These are phyloP conservation scores for Botrytis porri DNA, from an alignment of 2,329 filamentous ascomycete species.

Conservation along the genomic window DNA sequence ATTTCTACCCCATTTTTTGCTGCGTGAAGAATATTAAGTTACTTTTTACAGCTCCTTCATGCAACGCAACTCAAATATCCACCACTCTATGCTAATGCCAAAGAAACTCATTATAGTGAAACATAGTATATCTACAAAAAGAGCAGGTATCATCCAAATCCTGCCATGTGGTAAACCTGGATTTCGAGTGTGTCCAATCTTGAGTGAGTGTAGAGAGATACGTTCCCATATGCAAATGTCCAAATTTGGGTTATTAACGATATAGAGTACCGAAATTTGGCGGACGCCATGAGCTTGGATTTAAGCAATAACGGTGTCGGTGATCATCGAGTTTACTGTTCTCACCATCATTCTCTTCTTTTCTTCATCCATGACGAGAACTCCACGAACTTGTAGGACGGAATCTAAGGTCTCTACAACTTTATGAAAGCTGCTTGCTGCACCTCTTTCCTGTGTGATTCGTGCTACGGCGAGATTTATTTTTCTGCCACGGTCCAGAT, in stretches of 20 bases:
- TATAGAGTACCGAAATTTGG: neutral
- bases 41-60: conserved; percentile 16
- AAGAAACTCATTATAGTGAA: conserved; percentile 18
- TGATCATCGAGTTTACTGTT: conserved; percentile 45
- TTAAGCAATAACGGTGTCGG: neutral
- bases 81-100: conserved; percentile 14
- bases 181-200: conserved; percentile 12
- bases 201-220: neutral
- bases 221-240: conserved; percentile 4
- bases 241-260: conserved; percentile 4
- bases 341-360: conserved; percentile 73
- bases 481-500: conserved; percentile 68
- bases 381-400: conserved; percentile 60
- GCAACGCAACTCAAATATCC: neutral
- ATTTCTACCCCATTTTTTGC: neutral
- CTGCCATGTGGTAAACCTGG: conserved; percentile 11
- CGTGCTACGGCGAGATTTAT: conserved; percentile 76
- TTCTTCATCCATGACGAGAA: conserved; percentile 66
- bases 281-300: neutral
- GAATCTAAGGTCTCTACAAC: conserved; percentile 74
- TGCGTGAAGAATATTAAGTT: conserved; percentile 9
- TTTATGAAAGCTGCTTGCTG: conserved; percentile 81
- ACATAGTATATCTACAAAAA: conserved; percentile 21
- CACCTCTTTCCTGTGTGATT: conserved; percentile 88
- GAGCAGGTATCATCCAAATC: conserved; percentile 17